phyloP scores from a whole-genome alignment of 768 basidiomycete species.

The Trametes maxima region DNA sequence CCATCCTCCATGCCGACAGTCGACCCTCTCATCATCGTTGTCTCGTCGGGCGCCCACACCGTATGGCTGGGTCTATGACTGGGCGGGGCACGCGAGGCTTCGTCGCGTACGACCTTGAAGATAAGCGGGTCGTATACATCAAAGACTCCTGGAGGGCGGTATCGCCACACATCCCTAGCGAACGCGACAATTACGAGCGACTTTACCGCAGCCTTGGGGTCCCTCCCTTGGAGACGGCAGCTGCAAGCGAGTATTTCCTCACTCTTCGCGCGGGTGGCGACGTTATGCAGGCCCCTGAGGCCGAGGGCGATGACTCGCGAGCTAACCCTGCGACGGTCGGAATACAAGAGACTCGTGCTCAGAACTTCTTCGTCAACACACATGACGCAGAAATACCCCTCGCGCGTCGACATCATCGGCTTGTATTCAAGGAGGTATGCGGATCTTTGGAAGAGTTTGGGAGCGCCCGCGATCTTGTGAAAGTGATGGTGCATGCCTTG shows the following conservation, averaged over 20 bases:
- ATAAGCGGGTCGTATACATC: not conserved
- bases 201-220: not conserved
- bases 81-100: not conserved
- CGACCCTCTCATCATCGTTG: not conserved
- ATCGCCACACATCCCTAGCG: not conserved
- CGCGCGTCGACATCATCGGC: not conserved
- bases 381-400: not conserved
- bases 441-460: not conserved
- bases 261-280: not conserved
- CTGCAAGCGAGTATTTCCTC: not conserved
- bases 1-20: not conserved
- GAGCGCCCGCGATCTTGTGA: not conserved
- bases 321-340: no score
- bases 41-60: not conserved
- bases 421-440: not conserved
- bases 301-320: no score
- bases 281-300: not conserved
- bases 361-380: not conserved
- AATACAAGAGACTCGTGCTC: not conserved
- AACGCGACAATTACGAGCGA: not conserved
- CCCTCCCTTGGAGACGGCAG: no score
- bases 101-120: not conserved
- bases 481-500: not conserved
- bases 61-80: not conserved
- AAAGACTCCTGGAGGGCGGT: not conserved